phyloP scores from a whole-genome alignment of 164 flowering plant species.

The Litsea cubeba region DNA sequence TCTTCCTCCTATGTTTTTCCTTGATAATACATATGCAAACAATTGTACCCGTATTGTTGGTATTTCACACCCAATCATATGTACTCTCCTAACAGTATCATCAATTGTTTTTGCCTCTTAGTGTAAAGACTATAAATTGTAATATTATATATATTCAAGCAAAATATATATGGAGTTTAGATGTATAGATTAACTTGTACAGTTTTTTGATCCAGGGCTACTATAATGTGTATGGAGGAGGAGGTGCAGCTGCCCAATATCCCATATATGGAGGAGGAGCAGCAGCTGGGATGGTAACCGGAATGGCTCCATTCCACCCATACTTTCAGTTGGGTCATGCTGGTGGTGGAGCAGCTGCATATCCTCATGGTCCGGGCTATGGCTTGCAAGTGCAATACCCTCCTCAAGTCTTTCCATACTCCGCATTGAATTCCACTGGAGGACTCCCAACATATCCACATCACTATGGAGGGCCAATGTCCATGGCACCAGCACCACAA shows the following conservation, averaged over 20 bases:
- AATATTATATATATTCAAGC: too few relatives aligned
- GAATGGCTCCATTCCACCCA: constrained; percentile 50
- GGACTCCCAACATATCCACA: constrained; percentile 23
- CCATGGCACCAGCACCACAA: constrained; percentile 64
- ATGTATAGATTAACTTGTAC: not conserved
- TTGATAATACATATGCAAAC: too few relatives aligned
- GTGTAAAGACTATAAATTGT: too few relatives aligned
- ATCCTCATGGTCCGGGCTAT: constrained; percentile 18
- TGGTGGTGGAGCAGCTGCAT: constrained; percentile 50
- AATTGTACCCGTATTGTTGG: too few relatives aligned
- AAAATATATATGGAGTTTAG: not conserved
- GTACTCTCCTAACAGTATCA: too few relatives aligned
- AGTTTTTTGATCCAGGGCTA: constrained; percentile 46
- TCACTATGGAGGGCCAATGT: constrained; percentile 66
- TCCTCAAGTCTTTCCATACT: constrained; percentile 9
- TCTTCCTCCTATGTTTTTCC: not conserved
- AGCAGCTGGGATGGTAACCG: constrained; percentile 43
- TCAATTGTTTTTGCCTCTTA: too few relatives aligned
- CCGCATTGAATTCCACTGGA: constrained; percentile 38
- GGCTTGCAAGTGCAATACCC: constrained; percentile 60
- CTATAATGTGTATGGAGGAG: constrained; percentile 70
- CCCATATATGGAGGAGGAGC: constrained; percentile 74
- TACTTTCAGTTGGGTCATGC: constrained; percentile 55
- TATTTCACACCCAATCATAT: too few relatives aligned
- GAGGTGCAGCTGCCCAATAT: constrained; percentile 63